Conservation (phyloP, 129 eudicot genomes). For the Chrysanthemum lavandulifolium region DNA sequence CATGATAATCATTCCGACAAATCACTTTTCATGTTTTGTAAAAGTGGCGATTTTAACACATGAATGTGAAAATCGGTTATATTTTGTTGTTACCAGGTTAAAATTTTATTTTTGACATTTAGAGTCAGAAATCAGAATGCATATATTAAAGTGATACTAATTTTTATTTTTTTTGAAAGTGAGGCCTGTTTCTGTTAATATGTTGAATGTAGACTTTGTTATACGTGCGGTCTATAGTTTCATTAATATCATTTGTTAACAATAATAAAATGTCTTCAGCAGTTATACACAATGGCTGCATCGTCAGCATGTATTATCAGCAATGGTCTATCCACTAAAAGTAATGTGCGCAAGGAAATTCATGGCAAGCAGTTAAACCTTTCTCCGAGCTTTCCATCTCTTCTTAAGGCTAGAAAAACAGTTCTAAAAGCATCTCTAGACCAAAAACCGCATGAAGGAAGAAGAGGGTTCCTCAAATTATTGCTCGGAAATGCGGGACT, state of each 20-base stretch:
- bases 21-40: too few relatives aligned
- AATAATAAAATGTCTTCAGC: neutral
- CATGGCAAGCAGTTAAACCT: constrained; percentile 41
- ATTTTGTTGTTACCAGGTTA: neutral
- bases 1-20: too few relatives aligned
- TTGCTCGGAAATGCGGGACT: constrained; percentile 67
- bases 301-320: constrained; percentile 81
- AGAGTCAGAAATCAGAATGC: neutral
- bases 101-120: constrained; percentile 3
- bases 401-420: constrained; percentile 41
- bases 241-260: neutral
- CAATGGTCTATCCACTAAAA: constrained; percentile 56
- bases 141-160: neutral
- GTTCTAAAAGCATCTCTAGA: constrained; percentile 58
- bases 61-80: too few relatives aligned
- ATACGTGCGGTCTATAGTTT: neutral
- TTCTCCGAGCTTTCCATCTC: constrained; percentile 47
- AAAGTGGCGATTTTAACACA: too few relatives aligned
- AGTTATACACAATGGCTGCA: constrained; percentile 60
- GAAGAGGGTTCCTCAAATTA: constrained; percentile 76
- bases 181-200: too few relatives aligned
- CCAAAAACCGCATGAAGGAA: constrained; percentile 53
- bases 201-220: constrained; percentile 2
- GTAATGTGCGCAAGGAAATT: constrained; percentile 37
- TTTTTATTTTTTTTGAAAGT: too few relatives aligned